Evolutionary conservation across 192 early-diverging fungal genomes (phyloP).

Genomic region (Funneliformis geosporum): DNA sequence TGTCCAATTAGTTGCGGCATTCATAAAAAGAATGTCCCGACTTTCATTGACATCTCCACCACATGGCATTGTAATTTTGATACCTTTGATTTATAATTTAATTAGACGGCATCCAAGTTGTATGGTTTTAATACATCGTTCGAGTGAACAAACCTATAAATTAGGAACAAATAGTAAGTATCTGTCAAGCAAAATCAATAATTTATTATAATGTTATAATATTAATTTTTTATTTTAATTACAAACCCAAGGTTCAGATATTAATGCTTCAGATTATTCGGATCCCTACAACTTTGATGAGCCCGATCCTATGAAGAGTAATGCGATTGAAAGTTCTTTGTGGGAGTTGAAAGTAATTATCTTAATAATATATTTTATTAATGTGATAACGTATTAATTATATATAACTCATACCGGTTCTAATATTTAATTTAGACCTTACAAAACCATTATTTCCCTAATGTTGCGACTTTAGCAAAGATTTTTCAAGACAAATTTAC

Average conservation of each 20-base stretch:
- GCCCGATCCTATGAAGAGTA: constrained; percentile 74
- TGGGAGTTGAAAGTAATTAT: constrained; percentile 77
- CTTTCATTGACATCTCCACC: constrained; percentile 84
- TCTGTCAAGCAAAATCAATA: constrained; percentile 20
- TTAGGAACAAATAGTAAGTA: constrained; percentile 22
- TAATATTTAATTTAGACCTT: constrained; percentile 56
- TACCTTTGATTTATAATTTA: constrained; percentile 94
- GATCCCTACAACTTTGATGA: constrained; percentile 60
- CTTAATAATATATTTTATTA: background rate
- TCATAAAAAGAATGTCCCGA: constrained; percentile 89
- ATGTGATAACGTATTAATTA: background rate
- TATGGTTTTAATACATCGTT: constrained; percentile 82
- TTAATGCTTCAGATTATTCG: background rate
- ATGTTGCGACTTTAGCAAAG: constrained; percentile 80
- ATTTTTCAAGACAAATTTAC: constrained; percentile 88
- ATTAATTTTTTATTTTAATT: background rate
- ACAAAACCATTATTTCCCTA: constrained; percentile 84
- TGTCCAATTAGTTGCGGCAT: constrained; percentile 87
- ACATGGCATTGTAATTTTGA: constrained; percentile 75
- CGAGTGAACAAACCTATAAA: constrained; percentile 47
- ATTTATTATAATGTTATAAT: background rate
- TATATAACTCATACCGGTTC: background rate
- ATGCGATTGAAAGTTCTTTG: constrained; percentile 82
- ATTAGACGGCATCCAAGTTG: constrained; percentile 89
- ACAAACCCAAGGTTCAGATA: background rate